Evolutionary conservation across 805 yeast genomes (phyloP).

Genomic region (Sungouiozyma intestinalis): DNA sequence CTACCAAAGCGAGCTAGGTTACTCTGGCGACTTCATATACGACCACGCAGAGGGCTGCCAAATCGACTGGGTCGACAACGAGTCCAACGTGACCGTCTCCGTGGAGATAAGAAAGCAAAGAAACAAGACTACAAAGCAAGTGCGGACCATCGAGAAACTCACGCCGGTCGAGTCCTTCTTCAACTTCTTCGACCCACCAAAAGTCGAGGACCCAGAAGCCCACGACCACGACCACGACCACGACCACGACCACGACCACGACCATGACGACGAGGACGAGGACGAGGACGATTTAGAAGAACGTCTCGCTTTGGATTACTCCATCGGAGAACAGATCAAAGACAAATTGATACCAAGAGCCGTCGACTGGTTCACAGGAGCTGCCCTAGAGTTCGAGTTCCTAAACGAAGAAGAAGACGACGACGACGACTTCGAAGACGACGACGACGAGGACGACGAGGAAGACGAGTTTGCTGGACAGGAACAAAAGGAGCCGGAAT

Average conservation of each 20-base stretch:
- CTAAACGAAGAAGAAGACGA: constrained; percentile 47
- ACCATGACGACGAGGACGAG: constrained; percentile 41
- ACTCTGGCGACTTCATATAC: constrained; percentile 91
- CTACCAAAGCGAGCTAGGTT: constrained; percentile 89
- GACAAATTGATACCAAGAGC: constrained; percentile 95
- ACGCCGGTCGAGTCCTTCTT: constrained; percentile 94
- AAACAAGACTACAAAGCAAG: constrained; percentile 91
- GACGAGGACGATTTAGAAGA: constrained; percentile 72
- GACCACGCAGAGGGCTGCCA: constrained; percentile 88
- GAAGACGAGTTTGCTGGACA: constrained; percentile 31
- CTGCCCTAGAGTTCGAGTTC: constrained; percentile 72
- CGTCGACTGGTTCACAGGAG: constrained; percentile 97
- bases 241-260: constrained; percentile 36
- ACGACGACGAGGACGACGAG: constrained; percentile 39
- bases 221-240: constrained; percentile 25
- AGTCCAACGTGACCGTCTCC: constrained; percentile 69
- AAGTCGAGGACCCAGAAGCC: no score
- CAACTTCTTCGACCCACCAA: constrained; percentile 92
- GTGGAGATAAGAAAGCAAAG: constrained; percentile 96
- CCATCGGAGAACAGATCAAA: constrained; percentile 91
- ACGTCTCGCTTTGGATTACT: constrained; percentile 83
- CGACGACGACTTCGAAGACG: constrained; percentile 56
- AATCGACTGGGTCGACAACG: constrained; percentile 75
- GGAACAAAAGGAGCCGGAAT: constrained; percentile 62
- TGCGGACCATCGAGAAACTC: constrained; percentile 88